A percentile compares a stretch with the other conserved stretches of the same genome.
Conservation (phyloP, 2,329 filamentous ascomycete species). For the Hymenoscyphus fructigenus region DNA sequence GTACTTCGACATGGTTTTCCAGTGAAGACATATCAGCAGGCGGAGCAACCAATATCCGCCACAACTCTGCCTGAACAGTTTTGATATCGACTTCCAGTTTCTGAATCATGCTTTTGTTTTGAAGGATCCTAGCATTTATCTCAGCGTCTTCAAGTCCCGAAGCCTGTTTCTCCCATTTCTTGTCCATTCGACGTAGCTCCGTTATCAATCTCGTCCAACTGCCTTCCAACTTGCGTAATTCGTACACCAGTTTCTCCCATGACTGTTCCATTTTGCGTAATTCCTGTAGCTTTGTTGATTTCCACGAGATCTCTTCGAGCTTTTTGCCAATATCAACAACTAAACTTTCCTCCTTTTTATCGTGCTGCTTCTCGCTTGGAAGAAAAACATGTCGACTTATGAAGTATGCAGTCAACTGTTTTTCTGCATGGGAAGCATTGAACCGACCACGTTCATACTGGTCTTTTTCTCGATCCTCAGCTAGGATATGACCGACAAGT, state of each 20-base stretch:
- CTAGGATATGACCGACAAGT: background rate
- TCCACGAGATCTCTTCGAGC: background rate
- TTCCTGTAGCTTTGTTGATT: background rate
- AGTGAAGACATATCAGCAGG: background rate
- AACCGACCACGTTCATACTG: background rate
- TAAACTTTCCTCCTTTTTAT: background rate
- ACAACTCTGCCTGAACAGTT: background rate
- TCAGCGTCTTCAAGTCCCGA: background rate
- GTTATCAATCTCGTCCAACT: conserved; percentile 1
- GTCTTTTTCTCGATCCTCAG: background rate
- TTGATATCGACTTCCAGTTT: background rate
- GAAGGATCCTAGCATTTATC: background rate
- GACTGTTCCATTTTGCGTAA: background rate
- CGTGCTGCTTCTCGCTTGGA: background rate
- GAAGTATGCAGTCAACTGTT: background rate
- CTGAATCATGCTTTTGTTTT: background rate
- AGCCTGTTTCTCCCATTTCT: background rate
- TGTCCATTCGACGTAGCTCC: background rate
- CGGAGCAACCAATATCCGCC: background rate
- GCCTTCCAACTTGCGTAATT: background rate
- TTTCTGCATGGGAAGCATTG: background rate
- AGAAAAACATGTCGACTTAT: background rate
- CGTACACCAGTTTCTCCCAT: background rate
- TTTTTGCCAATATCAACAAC: background rate
- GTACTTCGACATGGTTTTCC: background rate